Percentiles rank a stretch among this genome's conserved stretches.
Conservation (phyloP, 2,329 filamentous ascomycete species). For the Aspergillus ibericus region DNA sequence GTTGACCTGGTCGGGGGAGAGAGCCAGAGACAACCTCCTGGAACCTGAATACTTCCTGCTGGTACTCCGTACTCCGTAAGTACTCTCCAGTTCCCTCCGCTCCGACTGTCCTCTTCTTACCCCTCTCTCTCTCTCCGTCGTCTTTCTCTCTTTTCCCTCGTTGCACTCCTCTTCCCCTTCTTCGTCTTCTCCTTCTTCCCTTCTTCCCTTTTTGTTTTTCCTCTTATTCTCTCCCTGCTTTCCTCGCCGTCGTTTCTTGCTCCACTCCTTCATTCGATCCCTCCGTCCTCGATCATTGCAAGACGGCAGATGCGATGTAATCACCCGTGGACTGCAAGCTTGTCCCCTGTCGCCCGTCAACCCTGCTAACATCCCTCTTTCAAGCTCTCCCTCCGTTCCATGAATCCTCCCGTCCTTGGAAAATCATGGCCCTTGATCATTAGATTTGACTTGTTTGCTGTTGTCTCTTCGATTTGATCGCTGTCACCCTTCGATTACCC, state of each 20-base stretch:
- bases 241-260: constrained; percentile 8
- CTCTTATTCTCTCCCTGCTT: constrained; percentile 17
- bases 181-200: background rate
- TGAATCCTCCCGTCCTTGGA: background rate
- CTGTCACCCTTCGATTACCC: constrained; percentile 1
- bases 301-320: constrained; percentile 33
- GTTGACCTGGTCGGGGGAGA: too few species aligned
- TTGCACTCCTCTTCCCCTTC: background rate
- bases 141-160: background rate
- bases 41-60: too few species aligned
- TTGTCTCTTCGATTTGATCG: constrained; percentile 3
- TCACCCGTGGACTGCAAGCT: constrained; percentile 20
- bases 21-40: too few species aligned
- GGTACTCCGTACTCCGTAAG: too few species aligned
- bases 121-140: constrained; percentile 1
- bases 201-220: constrained; percentile 18
- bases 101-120: constrained; percentile 11
- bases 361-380: constrained; percentile 17
- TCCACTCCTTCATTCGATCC: constrained; percentile 2
- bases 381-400: constrained; percentile 6
- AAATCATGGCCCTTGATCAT: constrained; percentile 3
- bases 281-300: constrained; percentile 20
- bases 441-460: background rate
- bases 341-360: constrained; percentile 21
- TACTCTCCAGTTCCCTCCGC: background rate